Conservation (phyloP, 257 asterid species). For the Gentiana macrophylla region DNA sequence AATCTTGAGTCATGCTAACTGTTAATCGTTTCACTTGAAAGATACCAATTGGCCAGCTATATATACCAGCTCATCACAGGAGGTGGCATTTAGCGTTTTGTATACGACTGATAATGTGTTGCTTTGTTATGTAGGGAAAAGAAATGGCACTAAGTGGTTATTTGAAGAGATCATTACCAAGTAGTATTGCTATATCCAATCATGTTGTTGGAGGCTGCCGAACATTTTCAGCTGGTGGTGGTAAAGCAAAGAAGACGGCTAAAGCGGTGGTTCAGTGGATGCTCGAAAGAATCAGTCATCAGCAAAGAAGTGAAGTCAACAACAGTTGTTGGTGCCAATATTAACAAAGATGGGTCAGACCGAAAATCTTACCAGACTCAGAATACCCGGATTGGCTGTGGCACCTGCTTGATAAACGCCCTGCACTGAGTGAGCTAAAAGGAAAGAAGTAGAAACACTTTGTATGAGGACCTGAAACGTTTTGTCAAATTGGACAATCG, state of each 20-base stretch:
- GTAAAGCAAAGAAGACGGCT: constrained; percentile 72
- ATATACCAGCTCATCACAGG: too few species aligned
- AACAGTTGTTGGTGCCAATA: constrained; percentile 67
- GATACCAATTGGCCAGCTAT: too few species aligned
- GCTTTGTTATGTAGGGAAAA: too few species aligned
- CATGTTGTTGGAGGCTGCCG: constrained; percentile 13
- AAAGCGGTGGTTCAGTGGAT: constrained; percentile 67
- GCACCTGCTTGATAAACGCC: constrained; percentile 64
- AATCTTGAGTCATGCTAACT: too few species aligned
- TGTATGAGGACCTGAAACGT: constrained; percentile 70
- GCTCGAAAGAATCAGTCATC: constrained; percentile 58
- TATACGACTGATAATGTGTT: too few species aligned
- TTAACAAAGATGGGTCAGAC: constrained; percentile 78
- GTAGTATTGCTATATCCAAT: too few species aligned
- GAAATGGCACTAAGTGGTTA: too few species aligned
- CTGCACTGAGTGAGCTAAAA: constrained; percentile 73
- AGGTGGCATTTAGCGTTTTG: too few species aligned
- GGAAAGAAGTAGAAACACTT: constrained; percentile 49
- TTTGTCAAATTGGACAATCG: constrained; percentile 92
- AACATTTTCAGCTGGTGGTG: constrained; percentile 74
- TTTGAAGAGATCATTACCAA: too few species aligned
- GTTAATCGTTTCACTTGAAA: too few species aligned
- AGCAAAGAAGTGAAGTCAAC: constrained; percentile 91
- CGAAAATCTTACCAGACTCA: constrained; percentile 66
- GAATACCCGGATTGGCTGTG: constrained; percentile 91